Evolutionary conservation across 352 stramenopile genomes (phyloP).

Genomic region (Phytopythium ostracodes): DNA sequence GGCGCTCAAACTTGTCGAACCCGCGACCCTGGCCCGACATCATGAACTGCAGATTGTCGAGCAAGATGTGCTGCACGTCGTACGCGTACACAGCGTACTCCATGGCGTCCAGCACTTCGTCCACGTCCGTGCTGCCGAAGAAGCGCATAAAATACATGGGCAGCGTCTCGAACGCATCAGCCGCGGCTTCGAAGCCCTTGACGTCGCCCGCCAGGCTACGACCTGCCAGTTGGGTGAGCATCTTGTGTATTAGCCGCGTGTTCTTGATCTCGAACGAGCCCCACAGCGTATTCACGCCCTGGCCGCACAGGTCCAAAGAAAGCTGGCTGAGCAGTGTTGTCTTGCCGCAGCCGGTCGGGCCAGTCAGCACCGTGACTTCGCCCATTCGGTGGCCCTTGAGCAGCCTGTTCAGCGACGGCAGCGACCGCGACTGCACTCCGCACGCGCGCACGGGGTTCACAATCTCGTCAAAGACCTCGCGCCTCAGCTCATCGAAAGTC

Average conservation of each 20-base stretch:
- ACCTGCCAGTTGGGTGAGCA: slow-evolving; percentile 94
- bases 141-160: slow-evolving; percentile 99
- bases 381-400: slow-evolving; percentile 97
- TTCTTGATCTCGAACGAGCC: slow-evolving; percentile 99
- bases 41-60: slow-evolving; percentile 99
- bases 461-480: slow-evolving; percentile 94
- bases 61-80: slow-evolving; percentile 97
- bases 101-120: slow-evolving; percentile 98
- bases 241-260: slow-evolving; percentile 95
- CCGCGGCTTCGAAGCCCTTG: slow-evolving; percentile 70
- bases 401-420: slow-evolving; percentile 93
- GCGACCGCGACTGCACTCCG: slow-evolving; percentile 89
- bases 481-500: slow-evolving; percentile 90
- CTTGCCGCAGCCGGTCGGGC: slow-evolving; percentile 95
- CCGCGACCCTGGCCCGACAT: slow-evolving; percentile 88
- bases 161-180: slow-evolving; percentile 92
- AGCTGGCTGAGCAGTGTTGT: slow-evolving; percentile 92
- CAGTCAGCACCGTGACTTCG: slow-evolving; percentile 98
- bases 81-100: slow-evolving; percentile 98
- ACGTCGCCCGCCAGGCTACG: slow-evolving; percentile 65
- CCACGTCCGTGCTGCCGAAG: slow-evolving; percentile 94
- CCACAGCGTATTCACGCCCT: slow-evolving; percentile 98
- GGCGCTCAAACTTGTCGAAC: slow-evolving; percentile 88
- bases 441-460: slow-evolving; percentile 92
- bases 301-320: slow-evolving; percentile 89